These are phyloP conservation scores for Ceratocystis colombiana DNA, from an alignment of 2,329 filamentous ascomycete genomes.

Conservation along the genomic window DNA sequence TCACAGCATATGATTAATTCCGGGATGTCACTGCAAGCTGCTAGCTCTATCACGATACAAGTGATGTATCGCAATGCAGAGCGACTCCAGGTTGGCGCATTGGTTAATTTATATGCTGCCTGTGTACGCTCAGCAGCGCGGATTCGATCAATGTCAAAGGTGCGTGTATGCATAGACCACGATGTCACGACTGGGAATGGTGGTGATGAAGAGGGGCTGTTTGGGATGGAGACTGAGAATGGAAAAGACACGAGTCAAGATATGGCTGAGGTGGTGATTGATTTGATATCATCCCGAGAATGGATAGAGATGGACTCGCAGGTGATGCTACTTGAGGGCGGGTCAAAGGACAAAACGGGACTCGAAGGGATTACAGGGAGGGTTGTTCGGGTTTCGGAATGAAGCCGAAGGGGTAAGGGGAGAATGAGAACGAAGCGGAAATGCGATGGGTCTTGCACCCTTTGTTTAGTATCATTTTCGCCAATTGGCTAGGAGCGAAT, in stretches of 20 bases:
- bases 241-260: conserved; percentile 27
- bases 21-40: conserved; percentile 50
- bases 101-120: conserved; percentile 75
- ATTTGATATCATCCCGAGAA: conserved; percentile 58
- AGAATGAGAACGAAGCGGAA: background rate
- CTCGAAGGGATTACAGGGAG: conserved; percentile 63
- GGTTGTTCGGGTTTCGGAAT: conserved; percentile 53
- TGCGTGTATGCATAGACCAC: background rate
- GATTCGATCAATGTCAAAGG: conserved; percentile 47
- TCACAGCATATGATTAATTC: conserved; percentile 49
- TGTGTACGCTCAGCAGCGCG: conserved; percentile 76
- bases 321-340: conserved; percentile 62
- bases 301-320: conserved; percentile 63
- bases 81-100: conserved; percentile 53
- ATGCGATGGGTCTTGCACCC: too few relatives aligned
- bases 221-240: conserved; percentile 26
- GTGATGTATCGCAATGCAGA: conserved; percentile 57
- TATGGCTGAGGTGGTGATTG: conserved; percentile 49
- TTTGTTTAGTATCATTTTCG: background rate
- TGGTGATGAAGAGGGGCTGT: conserved; percentile 15
- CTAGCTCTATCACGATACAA: conserved; percentile 58
- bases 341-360: conserved; percentile 54
- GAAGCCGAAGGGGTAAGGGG: conserved; percentile 10
- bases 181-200: conserved; percentile 14
- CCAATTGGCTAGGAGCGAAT: background rate